Evolutionary conservation across 1,284 basidiomycete species (phyloP), one percentile per base, ranked within the genome.

Genomic region (Albatrellus sp.): DNA sequence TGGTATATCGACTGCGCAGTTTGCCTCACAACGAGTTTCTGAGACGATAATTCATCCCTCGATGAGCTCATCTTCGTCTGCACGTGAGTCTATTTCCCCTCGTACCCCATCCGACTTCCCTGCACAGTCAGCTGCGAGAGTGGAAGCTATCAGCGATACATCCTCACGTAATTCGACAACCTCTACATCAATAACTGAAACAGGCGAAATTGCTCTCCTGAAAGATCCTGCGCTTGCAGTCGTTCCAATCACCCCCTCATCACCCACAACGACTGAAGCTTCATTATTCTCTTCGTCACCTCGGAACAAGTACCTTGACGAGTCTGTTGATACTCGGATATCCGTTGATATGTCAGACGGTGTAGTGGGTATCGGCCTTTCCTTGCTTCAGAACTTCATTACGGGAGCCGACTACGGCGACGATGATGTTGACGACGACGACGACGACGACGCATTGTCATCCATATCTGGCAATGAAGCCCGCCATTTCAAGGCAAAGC

Each of bases 321-420:
- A 50, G 38, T 11, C 37, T 12, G 17, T 30, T 11, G 40, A 29
- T 38, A 14, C 49, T 2, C 59, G 50, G 40, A 45, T 41, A 4
- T 49, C 63, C 0, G 43, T 56, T 5, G 60, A 54, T 2, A 48
- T 65, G 38, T 71, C 68, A 3, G 80, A 82, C 48, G 80, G 73
- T 2, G 75, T 73, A 44, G 63, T 71, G 2, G 80, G 77, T 0
- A 85, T 86, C 41, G 82, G 82, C 0, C 60, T 86, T 9, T 75
- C 75, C 0, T 61, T 85, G 40, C 61, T 86, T 43, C 73, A 77
- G 49, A 69, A 70, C 29, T 60, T 82, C 34, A 45, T 55, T 1
- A 47, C 46, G 28, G 57, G 55, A 2, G 57, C 52, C 1, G 57
- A 52, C 5, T 65, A 57, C 1, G 64, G 65, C 5, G 24, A 24